Evolutionary conservation across 78 protist genomes (phyloP), one percentile per base, ranked within the genome.

Genomic region (Paratrimastix pyriformis): DNA sequence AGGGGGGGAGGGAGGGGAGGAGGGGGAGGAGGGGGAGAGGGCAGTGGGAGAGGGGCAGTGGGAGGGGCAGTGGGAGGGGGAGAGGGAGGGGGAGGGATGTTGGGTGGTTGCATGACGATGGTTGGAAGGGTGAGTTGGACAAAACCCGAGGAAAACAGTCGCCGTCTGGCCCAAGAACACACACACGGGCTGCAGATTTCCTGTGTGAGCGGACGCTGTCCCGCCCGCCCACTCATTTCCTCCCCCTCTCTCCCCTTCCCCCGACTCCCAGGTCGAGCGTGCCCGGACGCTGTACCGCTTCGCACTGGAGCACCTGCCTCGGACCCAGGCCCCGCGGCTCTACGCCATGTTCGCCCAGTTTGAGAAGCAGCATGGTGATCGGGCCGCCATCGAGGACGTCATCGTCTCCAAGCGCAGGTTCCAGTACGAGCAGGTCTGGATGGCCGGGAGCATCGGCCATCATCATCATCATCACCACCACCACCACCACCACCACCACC

Each of bases 331-430:
- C 0, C 68, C 26, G 44, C 86, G 81, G 29, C 76, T 93, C 32
- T 90, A 87, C 32, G 60, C 35, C n/a, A 70, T 73, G 15, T 86
- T 78, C 50, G 75, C 85, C 15, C 58, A 62, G 37, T 92, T 91
- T 62, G 96, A 92, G 80, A 92, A 94, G 84, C 81, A 82, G 80
- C 78, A 80, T 38, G 98, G 96, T 33, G 86, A 77, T 59, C 52
- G 88, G 15, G 62, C 57, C 9, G 94, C 88, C 13, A 81, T 95
- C 45, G 97, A 95, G 44, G 87, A 83, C 29, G 97, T 89, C 32
- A 60, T 93, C 39, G 15, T 86, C 30, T 46, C 80, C 33, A 86
- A 92, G 80, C 57, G 84, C 26, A 72, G 94, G 40, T 80, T 88
- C 70, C 85, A 89, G 46, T 94, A 94, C 77, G 97, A 94, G 74